Conservation (phyloP, 371 early-diverging fungal genomes). For the Dichotomocladium elegans region DNA sequence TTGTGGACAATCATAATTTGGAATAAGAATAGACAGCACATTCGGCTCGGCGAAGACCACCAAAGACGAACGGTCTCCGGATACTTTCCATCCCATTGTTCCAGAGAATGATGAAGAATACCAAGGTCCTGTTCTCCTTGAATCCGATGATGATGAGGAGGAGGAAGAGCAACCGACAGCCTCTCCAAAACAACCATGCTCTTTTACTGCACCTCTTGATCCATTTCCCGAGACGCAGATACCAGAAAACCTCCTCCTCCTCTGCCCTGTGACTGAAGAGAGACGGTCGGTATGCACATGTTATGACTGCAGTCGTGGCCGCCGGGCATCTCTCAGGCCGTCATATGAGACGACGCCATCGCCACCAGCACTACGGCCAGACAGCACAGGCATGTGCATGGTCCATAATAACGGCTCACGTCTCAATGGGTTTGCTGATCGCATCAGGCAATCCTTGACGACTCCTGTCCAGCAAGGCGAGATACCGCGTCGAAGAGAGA, state of each 20-base stretch:
- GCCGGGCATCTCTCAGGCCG: not conserved
- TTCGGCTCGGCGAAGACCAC: too few species aligned
- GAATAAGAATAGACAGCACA: too few species aligned
- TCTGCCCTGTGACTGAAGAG: constrained; percentile 1
- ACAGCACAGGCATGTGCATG: too few species aligned
- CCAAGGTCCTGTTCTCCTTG: not conserved
- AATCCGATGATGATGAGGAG: not conserved
- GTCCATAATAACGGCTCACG: not conserved
- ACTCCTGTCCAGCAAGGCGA: not conserved
- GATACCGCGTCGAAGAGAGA: too few species aligned
- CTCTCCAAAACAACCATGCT: not conserved
- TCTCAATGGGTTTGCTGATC: constrained; percentile 5
- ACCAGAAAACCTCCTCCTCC: too few species aligned
- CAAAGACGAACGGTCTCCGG: too few species aligned
- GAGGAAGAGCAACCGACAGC: too few species aligned
- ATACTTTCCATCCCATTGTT: too few species aligned
- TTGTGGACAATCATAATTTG: too few species aligned
- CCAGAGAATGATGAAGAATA: constrained; percentile 8
- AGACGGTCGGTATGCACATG: constrained; percentile 7
- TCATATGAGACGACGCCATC: not conserved
- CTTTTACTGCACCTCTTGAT: too few species aligned
- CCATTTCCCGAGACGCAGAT: too few species aligned
- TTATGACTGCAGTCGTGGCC: constrained; percentile 6
- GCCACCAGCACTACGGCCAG: not conserved
- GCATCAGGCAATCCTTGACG: constrained; percentile 13